A percentile compares a stretch with the other conserved stretches of the same genome.
phyloP scores from a whole-genome alignment of 352 stramenopile species.

The Aphanomyces euteiches region DNA sequence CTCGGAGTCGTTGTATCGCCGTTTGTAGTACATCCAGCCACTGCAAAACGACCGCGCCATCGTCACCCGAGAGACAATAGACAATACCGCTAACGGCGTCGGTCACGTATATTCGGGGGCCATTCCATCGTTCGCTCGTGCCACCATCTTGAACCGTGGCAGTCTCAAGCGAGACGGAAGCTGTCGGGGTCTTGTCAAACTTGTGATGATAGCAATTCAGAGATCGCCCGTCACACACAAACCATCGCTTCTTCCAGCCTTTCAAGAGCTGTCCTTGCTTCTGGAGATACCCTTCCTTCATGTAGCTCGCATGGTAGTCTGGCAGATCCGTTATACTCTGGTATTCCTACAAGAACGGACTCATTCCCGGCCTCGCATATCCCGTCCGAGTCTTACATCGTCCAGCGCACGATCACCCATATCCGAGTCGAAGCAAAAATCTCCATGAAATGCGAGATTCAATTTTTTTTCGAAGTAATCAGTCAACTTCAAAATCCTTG shows the following conservation, averaged over 20 bases:
- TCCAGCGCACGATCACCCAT: constrained; percentile 11
- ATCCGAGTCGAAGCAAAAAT: neutral
- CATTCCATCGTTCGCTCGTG: constrained; percentile 80
- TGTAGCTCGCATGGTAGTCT: constrained; percentile 22
- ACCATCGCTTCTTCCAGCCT: constrained; percentile 34
- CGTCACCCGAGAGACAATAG: constrained; percentile 75
- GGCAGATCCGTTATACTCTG: neutral
- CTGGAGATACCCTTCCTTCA: constrained; percentile 32
- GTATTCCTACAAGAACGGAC: constrained; percentile 3
- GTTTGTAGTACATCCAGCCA: constrained; percentile 64
- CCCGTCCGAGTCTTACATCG: neutral
- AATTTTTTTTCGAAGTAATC: too few species aligned
- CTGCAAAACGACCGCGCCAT: constrained; percentile 55
- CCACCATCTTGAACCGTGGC: constrained; percentile 77
- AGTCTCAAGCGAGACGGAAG: constrained; percentile 67
- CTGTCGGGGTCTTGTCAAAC: constrained; percentile 74
- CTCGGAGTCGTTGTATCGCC: constrained; percentile 38
- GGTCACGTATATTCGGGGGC: constrained; percentile 73
- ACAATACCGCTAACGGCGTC: constrained; percentile 64
- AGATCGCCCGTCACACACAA: constrained; percentile 61
- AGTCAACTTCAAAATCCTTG: too few species aligned
- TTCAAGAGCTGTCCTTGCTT: constrained; percentile 32
- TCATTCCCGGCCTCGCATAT: neutral
- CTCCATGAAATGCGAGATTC: too few species aligned
- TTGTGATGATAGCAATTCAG: constrained; percentile 78